Evolutionary conservation across 768 basidiomycete genomes (phyloP), one percentile per base, ranked within the genome.

Genomic region (Galerina marginata): DNA sequence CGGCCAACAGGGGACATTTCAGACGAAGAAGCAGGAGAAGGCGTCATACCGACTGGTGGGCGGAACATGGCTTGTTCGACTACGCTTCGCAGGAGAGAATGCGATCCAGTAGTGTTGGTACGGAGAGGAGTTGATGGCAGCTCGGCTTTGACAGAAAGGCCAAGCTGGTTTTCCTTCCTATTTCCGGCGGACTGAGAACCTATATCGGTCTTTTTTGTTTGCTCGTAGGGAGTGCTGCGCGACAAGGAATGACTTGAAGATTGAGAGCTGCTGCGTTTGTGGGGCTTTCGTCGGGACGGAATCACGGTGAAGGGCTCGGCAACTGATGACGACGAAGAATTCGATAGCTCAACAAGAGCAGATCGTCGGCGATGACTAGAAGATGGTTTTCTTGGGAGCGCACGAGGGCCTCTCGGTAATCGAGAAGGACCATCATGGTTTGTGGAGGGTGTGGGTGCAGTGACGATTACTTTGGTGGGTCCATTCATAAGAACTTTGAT

Each of bases 1-100:
- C 79, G 81, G 5, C 83, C 87, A 36, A 87, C 75, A 12, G 89
- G 89, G 16, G 91, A 92, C 51, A 93, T 75, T 62, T 92, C 91
- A 9, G 89, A 83, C 2, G 90, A 91, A 29, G 84, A 87, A 23
- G 88, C 83, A 20, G 91, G 89, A 1, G 89, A 91, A 3, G 87
- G 82, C 33, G 71, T 68, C 58, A 75, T 78, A 11, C 75, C 75
- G 29, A 71, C 69, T 6, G 83, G 82, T 9, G 79, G 77, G 47
- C 77, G 79, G 52, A 85, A 87, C 45, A 84, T 82, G 47, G 76
- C 67, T 20, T 79, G 74, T 16, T 74, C 71, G 14, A 81, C 73
- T 54, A 74, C 72, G 25, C 73, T 69, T 25, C 77, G 74, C 54
- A 79, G 73, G 37, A 80, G 66, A 2, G 79, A 73, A 48, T 69